Evolutionary conservation across 108 stramenopile genomes (phyloP).

Genomic region (Cyclostephanos invisitatus): DNA sequence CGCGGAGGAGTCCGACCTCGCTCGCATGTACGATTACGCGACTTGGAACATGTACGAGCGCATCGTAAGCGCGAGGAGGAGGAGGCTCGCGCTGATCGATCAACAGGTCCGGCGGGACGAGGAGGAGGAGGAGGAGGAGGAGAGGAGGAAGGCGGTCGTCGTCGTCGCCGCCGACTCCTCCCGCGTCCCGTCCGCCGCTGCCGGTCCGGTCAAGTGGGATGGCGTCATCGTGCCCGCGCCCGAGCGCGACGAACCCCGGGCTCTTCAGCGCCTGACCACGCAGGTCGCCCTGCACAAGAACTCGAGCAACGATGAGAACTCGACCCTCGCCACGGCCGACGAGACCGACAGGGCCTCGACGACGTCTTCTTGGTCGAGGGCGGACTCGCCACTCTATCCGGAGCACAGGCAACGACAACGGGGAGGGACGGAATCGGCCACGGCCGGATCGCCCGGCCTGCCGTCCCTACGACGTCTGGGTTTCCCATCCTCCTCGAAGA

Average conservation of each 20-base stretch:
- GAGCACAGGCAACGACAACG: not conserved
- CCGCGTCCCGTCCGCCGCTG: not conserved
- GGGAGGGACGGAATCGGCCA: not conserved
- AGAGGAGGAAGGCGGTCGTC: not conserved
- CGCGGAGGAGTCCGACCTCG: constrained; percentile 15
- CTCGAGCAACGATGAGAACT: not conserved
- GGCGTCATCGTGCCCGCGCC: not conserved
- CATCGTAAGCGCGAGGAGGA: constrained; percentile 29
- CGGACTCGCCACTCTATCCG: not conserved
- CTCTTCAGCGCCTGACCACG: not conserved
- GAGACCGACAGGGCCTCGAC: constrained; percentile 6
- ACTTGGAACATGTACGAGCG: constrained; percentile 41
- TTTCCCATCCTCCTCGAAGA: not conserved
- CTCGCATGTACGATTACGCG: constrained; percentile 32
- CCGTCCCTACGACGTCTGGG: not conserved
- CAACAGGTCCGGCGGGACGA: not conserved
- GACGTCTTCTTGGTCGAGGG: constrained; percentile 8
- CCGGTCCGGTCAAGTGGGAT: not conserved
- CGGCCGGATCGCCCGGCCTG: not conserved
- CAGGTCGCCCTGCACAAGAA: not conserved
- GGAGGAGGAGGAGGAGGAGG: constrained; percentile 5
- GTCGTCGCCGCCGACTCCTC: not conserved
- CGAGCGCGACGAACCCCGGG: not conserved
- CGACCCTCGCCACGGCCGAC: constrained; percentile 10
- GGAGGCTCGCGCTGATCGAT: not conserved